Evolutionary conservation across 2,329 filamentous ascomycete genomes (phyloP), one percentile per base, ranked within the genome.

Genomic region (Phaeoacremonium minimum): DNA sequence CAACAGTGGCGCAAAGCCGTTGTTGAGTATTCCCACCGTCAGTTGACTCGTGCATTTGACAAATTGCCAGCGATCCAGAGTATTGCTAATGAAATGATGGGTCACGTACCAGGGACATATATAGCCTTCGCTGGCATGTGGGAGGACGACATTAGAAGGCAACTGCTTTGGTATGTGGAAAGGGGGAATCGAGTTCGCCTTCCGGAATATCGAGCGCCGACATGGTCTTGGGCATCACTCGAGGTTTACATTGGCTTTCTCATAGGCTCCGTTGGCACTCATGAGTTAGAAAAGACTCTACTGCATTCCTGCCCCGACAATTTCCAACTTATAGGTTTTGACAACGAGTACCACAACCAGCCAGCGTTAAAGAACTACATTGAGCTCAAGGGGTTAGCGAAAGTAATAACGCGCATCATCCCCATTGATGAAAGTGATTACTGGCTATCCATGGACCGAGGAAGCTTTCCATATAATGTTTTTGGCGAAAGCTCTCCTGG

Each of bases 221-320:
- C 18, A 16, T 42, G 40, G 40, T 35, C 22, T n/a, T 42, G 40
- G 40, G 40, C 40, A 7, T 38, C 40, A 4, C 32, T 42, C 18
- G 36, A 42, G 5, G 18, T n/a, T n/a, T 9, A n/a, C 9, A 26
- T 26, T n/a, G 9, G 9, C 22, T 26, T 26, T 26, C 9, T n/a
- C 22, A 26, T 9, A n/a, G 22, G 22, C 22, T 9, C 9, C n/a
- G n/a, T 9, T 9, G 9, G 9, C n/a, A n/a, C 9, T 9, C 22
- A 9, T 9, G 22, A 26, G n/a, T 9, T 26, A n/a, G 9, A 9
- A 26, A n/a, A 26, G n/a, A 9, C 9, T 26, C 22, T 26, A n/a
- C n/a, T n/a, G n/a, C n/a, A n/a, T n/a, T n/a, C n/a, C n/a, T n/a
- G n/a, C n/a, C 22, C 9, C 9, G 22, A 26, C 22, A 9, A n/a